These are phyloP conservation scores for Smithsoniella earleae DNA, from an alignment of 163 green algal species.

Conservation along the genomic window DNA sequence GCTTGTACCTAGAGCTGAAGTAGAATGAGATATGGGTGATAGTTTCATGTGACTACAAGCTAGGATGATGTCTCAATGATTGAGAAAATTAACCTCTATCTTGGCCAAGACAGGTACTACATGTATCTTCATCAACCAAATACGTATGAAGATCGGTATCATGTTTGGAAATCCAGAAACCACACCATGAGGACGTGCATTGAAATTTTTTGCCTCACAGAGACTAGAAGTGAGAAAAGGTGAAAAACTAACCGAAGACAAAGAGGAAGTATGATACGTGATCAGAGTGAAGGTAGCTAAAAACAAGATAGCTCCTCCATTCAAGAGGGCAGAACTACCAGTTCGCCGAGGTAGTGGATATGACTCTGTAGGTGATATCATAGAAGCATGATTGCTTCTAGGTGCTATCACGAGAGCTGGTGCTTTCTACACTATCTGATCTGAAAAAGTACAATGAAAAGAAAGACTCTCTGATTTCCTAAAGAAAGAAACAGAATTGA, in stretches of 20 bases:
- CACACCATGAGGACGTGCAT: no score
- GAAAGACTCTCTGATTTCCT: no score
- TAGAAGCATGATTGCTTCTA: no score
- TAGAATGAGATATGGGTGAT: slow-evolving; percentile 87
- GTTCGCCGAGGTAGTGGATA: no score
- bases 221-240: slow-evolving; percentile 85
- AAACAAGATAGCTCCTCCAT: slow-evolving; percentile 88
- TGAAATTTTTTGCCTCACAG: slow-evolving; percentile 85
- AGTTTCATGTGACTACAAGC: slow-evolving; percentile 59
- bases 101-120: slow-evolving; percentile 67
- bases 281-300: slow-evolving; percentile 79
- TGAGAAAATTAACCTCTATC: slow-evolving; percentile 82
- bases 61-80: slow-evolving; percentile 81
- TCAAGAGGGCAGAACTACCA: no score
- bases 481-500: no score
- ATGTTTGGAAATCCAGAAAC: slow-evolving; percentile 92
- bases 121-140: slow-evolving; percentile 96
- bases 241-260: no score
- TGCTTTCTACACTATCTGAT: no score
- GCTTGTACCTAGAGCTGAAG: slow-evolving; percentile 75
- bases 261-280: no score
- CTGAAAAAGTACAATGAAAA: no score
- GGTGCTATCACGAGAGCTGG: no score
- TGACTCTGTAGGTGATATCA: no score
- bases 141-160: slow-evolving; percentile 70